Conservation (phyloP, 352 stramenopile species). For the Globisporangium takayamanum region DNA sequence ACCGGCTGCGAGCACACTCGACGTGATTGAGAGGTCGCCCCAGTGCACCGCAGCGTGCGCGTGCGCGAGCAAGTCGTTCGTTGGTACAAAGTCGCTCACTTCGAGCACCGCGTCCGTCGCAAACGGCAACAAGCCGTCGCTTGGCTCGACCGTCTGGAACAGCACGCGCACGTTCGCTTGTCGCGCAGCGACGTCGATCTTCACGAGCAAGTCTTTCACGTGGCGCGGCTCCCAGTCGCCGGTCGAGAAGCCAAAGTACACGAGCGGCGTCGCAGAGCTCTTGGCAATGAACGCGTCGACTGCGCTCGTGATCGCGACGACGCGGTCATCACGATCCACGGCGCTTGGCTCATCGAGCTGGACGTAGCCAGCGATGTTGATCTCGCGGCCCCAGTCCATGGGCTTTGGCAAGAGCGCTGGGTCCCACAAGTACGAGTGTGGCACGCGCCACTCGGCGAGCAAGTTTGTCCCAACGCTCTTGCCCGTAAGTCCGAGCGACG, state of each 20-base stretch:
- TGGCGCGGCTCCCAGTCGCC: slow-evolving; percentile 30
- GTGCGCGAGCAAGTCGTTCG: slow-evolving; percentile 39
- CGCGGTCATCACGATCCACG: slow-evolving; percentile 5
- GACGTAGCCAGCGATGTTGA: slow-evolving; percentile 50
- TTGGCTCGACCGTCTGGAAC: slow-evolving; percentile 83
- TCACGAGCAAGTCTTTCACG: slow-evolving; percentile 60
- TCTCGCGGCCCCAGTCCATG: slow-evolving; percentile 54
- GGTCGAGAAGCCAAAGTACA: slow-evolving; percentile 88
- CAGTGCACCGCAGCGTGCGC: slow-evolving; percentile 69
- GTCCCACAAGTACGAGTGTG: slow-evolving; percentile 75
- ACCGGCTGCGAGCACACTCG: slow-evolving; percentile 81
- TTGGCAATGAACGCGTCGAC: slow-evolving; percentile 26
- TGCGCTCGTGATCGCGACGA: slow-evolving; percentile 8
- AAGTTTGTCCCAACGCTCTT: slow-evolving; percentile 32
- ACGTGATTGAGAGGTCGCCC: slow-evolving; percentile 85
- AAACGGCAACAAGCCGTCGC: slow-evolving; percentile 19
- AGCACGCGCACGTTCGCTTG: slow-evolving; percentile 68
- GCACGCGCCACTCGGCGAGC: slow-evolving; percentile 47
- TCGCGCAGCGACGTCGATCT: slow-evolving; percentile 83
- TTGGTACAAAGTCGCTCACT: slow-evolving; percentile 90
- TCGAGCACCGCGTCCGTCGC: slow-evolving; percentile 66
- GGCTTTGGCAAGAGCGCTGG: slow-evolving; percentile 44
- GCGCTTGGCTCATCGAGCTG: slow-evolving; percentile 20
- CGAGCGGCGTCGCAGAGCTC: slow-evolving; percentile 26
- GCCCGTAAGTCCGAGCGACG: slow-evolving; percentile 38